These are phyloP conservation scores for Podospora anserina DNA, from an alignment of 495 filamentous ascomycete species.

Conservation along the genomic window DNA sequence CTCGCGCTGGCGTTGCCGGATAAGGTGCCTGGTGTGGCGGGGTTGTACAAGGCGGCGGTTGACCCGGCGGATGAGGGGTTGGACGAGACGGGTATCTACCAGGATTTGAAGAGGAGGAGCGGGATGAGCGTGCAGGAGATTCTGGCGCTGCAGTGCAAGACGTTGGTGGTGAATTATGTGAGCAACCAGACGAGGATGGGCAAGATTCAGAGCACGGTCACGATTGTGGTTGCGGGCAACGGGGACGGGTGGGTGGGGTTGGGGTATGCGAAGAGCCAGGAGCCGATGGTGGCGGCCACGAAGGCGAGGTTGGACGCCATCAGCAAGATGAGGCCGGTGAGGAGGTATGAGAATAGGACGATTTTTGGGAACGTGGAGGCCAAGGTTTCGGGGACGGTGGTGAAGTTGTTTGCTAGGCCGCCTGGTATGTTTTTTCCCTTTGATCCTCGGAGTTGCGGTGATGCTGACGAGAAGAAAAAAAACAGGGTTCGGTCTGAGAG, in stretches of 20 bases:
- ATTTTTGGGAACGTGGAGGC: conserved; percentile 80
- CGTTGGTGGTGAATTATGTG: conserved; percentile 67
- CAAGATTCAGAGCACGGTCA: conserved; percentile 70
- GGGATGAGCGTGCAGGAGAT: conserved; percentile 62
- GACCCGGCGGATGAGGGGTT: conserved; percentile 42
- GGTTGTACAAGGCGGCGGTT: conserved; percentile 46
- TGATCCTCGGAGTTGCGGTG: neutral
- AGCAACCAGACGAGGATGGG: conserved; percentile 94
- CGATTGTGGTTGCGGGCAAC: conserved; percentile 78
- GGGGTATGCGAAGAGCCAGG: conserved; percentile 82
- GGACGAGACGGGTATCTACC: conserved; percentile 42
- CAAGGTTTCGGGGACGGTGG: conserved; percentile 80
- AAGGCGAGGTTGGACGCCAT: conserved; percentile 76
- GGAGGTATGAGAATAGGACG: conserved; percentile 84
- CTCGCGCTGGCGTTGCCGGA: conserved; percentile 43
- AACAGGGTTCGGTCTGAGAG: conserved; percentile 74
- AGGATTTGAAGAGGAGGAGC: conserved; percentile 62
- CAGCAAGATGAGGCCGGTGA: conserved; percentile 80
- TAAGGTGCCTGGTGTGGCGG: conserved; percentile 44
- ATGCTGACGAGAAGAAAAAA: conserved; percentile 14
- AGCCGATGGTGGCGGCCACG: conserved; percentile 56
- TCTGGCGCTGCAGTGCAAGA: conserved; percentile 53
- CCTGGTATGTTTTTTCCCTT: conserved; percentile 65
- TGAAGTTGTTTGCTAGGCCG: conserved; percentile 74
- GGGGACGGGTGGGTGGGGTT: conserved; percentile 79